Evolutionary conservation across 129 eudicot genomes (phyloP).

Genomic region (Flaveria bidentis): DNA sequence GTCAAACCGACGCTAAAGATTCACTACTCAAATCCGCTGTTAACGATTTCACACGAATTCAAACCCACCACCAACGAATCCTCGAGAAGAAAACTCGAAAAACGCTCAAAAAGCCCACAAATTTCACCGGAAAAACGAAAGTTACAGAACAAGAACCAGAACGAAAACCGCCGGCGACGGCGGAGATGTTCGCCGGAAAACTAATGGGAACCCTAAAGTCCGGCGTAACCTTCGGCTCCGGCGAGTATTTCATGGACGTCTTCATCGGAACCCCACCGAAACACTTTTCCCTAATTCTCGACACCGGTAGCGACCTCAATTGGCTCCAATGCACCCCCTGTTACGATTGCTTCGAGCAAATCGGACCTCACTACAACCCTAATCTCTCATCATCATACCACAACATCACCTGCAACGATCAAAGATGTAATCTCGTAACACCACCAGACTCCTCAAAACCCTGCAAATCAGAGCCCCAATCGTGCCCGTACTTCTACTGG

Average conservation of each 20-base stretch:
- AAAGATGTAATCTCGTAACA: conserved; percentile 61
- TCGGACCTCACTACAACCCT: conserved; percentile 75
- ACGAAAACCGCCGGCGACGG: conserved; percentile 26
- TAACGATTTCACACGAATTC: conserved; percentile 63
- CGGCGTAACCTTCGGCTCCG: conserved; percentile 92
- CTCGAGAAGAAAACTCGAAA: conserved; percentile 66
- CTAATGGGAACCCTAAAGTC: conserved; percentile 83
- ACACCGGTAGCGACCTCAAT: conserved; percentile 92
- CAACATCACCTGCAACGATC: conserved; percentile 66
- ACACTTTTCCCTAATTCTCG: conserved; percentile 78
- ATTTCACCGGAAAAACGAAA: background rate
- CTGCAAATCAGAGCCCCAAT: conserved; percentile 47
- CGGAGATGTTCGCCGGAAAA: conserved; percentile 44
- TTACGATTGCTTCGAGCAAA: conserved; percentile 84
- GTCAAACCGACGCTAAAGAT: conserved; percentile 37
- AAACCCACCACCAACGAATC: conserved; percentile 62
- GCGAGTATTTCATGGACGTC: conserved; percentile 97
- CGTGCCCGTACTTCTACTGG: conserved; percentile 93
- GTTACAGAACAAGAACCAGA: background rate
- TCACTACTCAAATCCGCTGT: conserved; percentile 52
- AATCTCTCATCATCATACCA: conserved; percentile 52
- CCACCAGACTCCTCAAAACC: conserved; percentile 70
- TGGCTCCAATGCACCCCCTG: conserved; percentile 94
- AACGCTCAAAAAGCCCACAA: conserved; percentile 33
- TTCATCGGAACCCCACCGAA: conserved; percentile 90